These are phyloP conservation scores for Fusarium guadeloupense DNA, from an alignment of 2,329 filamentous ascomycete species.

Conservation along the genomic window DNA sequence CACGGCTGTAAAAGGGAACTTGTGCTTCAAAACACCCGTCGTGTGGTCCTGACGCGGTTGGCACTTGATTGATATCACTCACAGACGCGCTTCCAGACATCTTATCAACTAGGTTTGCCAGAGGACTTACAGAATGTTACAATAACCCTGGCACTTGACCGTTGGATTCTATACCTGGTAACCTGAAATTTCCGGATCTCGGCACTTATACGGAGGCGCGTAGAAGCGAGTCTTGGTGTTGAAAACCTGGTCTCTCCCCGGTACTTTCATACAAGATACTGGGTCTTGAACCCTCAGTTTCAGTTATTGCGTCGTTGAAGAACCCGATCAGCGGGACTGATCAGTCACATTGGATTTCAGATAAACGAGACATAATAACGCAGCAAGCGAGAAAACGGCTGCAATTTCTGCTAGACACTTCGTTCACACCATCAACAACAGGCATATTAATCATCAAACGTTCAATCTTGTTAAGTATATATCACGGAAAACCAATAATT, in stretches of 20 bases:
- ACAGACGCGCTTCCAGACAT: background rate
- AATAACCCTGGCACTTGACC: slow-evolving; percentile 12
- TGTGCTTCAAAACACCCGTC: background rate
- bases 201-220: slow-evolving; percentile 9
- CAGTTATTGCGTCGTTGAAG: background rate
- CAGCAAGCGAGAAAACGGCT: background rate
- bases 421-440: background rate
- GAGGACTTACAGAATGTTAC: slow-evolving; percentile 7
- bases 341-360: background rate
- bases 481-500: slow-evolving; percentile 1
- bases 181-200: slow-evolving; percentile 12
- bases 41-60: slow-evolving; percentile 29
- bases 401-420: background rate
- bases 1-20: background rate
- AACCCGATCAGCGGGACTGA: background rate
- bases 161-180: slow-evolving; percentile 14
- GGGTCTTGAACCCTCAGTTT: slow-evolving; percentile 3
- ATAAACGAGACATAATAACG: too few relatives aligned
- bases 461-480: slow-evolving; percentile 9
- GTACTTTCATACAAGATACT: background rate
- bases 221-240: background rate
- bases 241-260: background rate
- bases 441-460: background rate
- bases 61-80: slow-evolving; percentile 5
- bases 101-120: slow-evolving; percentile 12